Base-by-base conservation (phyloP, 768 basidiomycete genomes). In the Phlebiopsis gigantea region DNA sequence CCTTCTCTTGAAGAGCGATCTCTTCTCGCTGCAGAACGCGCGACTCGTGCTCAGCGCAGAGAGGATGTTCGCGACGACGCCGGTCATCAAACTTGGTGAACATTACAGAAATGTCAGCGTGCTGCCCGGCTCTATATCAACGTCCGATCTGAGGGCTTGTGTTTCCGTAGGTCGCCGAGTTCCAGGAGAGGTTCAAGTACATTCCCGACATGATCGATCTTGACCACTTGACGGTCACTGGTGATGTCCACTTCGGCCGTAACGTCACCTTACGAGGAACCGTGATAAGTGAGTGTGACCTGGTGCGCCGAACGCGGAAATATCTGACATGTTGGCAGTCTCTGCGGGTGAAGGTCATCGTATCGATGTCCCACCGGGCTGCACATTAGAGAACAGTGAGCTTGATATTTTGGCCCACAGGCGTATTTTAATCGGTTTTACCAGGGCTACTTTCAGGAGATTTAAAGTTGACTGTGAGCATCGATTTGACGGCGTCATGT, bases 61-160 rank as follows among this genome's bases (percentile, higher is more conserved):
- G 25, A 67, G 83, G 49, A 78, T 84, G 75, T 85, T 85, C 68
- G 74, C 73, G 62, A 77, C 76, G n/a, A 81, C 82, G 1, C 87
- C 87, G 1, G 87, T 88, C 57, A 81, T 88, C 72, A 88, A 88
- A 75, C 82, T 88, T 39, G 85, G 86, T 25, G 84, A 85, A 65
- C 79, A 83, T 65, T 88, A 88, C 73, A 88, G 87, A 77, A 88
- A 51, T 5, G 50, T 41, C n/a, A 2, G 50, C 24, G 4, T 39
- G 1, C 6, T 31, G 6, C 17, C 25, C 12, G 22, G 5, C 4
- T 25, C 1, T n/a, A 39, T 1, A 21, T 5, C 2, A 25, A 2
- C 6, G 15, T 41, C 6, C 14, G 2, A 25, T 48, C 50, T 21
- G 34, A 9, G 2, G 1, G 15, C 12, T 19, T 41, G 14, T 41